Evolutionary conservation across 768 basidiomycete genomes (phyloP), one percentile per base, ranked within the genome.

Genomic region (Melanogaster broomeanus): DNA sequence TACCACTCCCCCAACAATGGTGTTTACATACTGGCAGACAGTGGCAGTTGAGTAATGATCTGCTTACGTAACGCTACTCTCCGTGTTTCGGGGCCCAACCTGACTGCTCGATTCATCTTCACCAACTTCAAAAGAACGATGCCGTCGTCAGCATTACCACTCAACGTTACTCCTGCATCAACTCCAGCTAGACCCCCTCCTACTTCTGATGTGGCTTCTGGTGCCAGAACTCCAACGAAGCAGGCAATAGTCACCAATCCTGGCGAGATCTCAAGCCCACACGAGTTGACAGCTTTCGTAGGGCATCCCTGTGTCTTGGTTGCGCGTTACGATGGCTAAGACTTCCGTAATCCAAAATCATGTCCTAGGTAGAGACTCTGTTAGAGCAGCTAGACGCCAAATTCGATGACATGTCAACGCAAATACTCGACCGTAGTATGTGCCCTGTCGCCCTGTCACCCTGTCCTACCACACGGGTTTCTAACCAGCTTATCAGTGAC

Each of bases 201-300:
- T 21, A 35, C 49, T 15, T 53, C 67, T 7, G 68, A 65, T 2
- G 52, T 34, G 44, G 53, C 63, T 48, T 54, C 65, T 21, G 57
- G 49, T 41, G 39, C 57, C 27, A 59, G 52, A 61, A 83, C 80
- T n/a, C 80, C 81, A 22, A 75, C 79, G 48, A 81, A 78, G 56
- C 76, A 75, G 47, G 51, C 61, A 0, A 51, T 70, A 21, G 63
- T 64, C 51, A 52, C 70, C 31, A 69, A 61, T 56, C 69, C 77
- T 1, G 75, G 75, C 51, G 90, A 93, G 59, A 92, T 92, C 31
- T 92, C 93, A 2, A 93, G 90, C 62, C 94, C 94, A 1, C 93
- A 95, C 66, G 94, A 97, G 67, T 71, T 97, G 57, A 96, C 94
- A 27, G 92, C 92, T 19, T 97, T 94, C 72, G 94, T 97, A 66